Evolutionary conservation across 352 stramenopile species (phyloP), one percentile per base, ranked within the genome.

Genomic region (Phytophthora pseudosyringae): DNA sequence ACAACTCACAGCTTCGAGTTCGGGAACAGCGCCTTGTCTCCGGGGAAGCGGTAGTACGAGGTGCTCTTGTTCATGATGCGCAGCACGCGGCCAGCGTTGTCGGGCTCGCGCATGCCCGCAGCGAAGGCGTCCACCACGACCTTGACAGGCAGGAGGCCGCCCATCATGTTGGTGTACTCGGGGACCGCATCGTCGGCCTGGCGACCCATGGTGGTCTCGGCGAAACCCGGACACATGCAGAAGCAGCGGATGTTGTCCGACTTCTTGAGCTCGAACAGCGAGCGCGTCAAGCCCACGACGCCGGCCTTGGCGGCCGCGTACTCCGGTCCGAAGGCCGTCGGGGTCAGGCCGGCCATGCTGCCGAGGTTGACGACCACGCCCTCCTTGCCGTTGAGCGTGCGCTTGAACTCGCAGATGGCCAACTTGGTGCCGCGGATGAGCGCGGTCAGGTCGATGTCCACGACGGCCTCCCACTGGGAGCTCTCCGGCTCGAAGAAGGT

Each of bases 271-370:
- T 73, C 67, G 50, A 80, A 81, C 48, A 88, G 64, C 46, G 86
- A 91, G 32, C 81, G 77, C 58, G 84, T 92, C 54, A 95, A 88
- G 8, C 76, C 74, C 21, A 93, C 75, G 38, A 95, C 84, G 13
- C 84, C 86, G 16, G 81, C 78, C 63, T 95, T 95, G 21, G 84
- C 83, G 0, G 84, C 84, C 3, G 76, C 75, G 46, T 95, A 95
- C 36, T 90, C 82, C 1, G 84, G 82, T 41, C 66, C 71, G 59
- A 89, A 90, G 18, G 73, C 64, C 33, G 83, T 73, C 3, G 81
- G 46, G 50, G 78, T 76, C 0, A 92, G 55, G 2, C 79, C 83
- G 0, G 84, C 81, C 56, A 93, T 78, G 33, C 83, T 93, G 38
- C 77, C 73, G 12, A 92, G 59, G 73, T 95, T 93, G 18, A 90